phyloP scores from a whole-genome alignment of 2,329 filamentous ascomycete genomes.

The Passalora sequoiae region DNA sequence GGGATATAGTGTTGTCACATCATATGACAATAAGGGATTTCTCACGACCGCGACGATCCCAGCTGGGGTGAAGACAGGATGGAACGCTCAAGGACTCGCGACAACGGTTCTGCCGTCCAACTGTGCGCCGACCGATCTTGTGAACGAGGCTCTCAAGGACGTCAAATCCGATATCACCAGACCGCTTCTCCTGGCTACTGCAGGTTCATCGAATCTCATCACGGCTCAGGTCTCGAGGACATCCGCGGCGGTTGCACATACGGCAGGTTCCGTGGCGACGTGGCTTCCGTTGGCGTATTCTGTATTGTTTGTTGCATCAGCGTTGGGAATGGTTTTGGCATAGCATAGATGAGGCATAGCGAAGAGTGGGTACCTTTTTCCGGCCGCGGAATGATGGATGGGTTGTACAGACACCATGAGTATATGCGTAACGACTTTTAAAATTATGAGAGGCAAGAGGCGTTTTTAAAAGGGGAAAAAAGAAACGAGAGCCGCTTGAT shows the following conservation, averaged over 20 bases:
- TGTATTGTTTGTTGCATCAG: constrained; percentile 17
- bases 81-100: constrained; percentile 44
- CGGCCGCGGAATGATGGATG: constrained; percentile 3
- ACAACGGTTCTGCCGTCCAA: constrained; percentile 34
- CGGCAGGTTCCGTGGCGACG: neutral
- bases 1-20: constrained; percentile 43
- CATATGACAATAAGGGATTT: constrained; percentile 48
- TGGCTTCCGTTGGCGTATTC: constrained; percentile 12
- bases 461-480: no score
- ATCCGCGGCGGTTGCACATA: neutral
- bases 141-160: constrained; percentile 11
- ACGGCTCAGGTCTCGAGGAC: constrained; percentile 12
- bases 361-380: constrained; percentile 5
- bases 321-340: constrained; percentile 11
- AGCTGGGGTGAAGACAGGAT: constrained; percentile 39
- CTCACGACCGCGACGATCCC: constrained; percentile 42
- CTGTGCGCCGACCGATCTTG: constrained; percentile 13
- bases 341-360: constrained; percentile 15
- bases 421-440: no score
- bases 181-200: constrained; percentile 15
- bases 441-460: no score
- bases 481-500: no score
- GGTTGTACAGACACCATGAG: constrained; percentile 12
- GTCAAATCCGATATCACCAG: constrained; percentile 5
- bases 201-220: constrained; percentile 14